Conservation (phyloP, 768 basidiomycete genomes). For the Phaeolepiota aurea region DNA sequence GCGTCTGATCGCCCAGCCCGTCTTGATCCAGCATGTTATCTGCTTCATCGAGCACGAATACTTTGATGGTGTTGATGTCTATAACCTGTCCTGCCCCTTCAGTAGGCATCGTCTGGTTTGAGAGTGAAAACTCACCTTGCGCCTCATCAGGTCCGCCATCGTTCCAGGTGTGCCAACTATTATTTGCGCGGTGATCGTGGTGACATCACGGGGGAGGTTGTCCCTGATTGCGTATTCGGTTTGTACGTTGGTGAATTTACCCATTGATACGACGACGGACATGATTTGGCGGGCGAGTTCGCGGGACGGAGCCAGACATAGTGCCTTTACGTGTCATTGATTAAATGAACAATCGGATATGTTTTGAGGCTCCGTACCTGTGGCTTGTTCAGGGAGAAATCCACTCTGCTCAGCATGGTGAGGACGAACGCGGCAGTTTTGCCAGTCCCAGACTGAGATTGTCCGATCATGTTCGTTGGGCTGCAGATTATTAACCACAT, state of each 20-base stretch:
- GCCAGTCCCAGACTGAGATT: constrained; percentile 98
- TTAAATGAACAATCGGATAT: background rate
- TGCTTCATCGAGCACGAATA: constrained; percentile 95
- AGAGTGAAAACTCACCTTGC: constrained; percentile 29
- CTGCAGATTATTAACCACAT: constrained; percentile 30
- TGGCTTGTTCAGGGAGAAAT: constrained; percentile 73
- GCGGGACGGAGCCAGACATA: constrained; percentile 96
- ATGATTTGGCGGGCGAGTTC: constrained; percentile 97
- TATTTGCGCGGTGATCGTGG: constrained; percentile 76
- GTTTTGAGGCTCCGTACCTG: constrained; percentile 43
- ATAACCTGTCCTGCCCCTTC: constrained; percentile 36
- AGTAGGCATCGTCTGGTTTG: background rate
- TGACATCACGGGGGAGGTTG: constrained; percentile 56
- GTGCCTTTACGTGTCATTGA: constrained; percentile 43
- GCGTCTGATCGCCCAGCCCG: constrained; percentile 87
- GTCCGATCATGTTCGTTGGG: constrained; percentile 98
- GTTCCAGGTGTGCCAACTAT: constrained; percentile 97
- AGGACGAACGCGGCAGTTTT: constrained; percentile 98
- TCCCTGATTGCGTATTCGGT: constrained; percentile 96
- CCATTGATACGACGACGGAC: constrained; percentile 90
- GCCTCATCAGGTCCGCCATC: constrained; percentile 77
- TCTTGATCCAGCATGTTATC: constrained; percentile 98
- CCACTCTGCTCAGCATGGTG: constrained; percentile 93
- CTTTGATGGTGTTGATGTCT: constrained; percentile 74
- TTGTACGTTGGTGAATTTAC: constrained; percentile 88